These are phyloP conservation scores for Parachlorella kessleri DNA, from an alignment of 139 green algal genomes.

Conservation along the genomic window DNA sequence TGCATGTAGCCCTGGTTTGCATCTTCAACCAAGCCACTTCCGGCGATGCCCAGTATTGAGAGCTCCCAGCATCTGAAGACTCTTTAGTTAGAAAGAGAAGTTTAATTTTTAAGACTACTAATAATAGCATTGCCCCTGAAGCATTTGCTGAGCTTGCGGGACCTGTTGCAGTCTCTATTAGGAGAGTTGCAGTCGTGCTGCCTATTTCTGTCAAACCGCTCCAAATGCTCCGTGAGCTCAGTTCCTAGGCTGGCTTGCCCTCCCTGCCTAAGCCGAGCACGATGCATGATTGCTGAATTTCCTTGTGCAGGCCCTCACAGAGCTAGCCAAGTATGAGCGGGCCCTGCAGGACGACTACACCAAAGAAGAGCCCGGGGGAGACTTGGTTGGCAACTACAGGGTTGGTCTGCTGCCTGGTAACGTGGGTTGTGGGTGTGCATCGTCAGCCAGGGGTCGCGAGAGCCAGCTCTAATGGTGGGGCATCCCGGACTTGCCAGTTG, in stretches of 20 bases:
- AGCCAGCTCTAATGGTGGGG: too few relatives aligned
- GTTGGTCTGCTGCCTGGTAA: too few relatives aligned
- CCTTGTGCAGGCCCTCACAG: constrained; percentile 15
- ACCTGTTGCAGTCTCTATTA: neutral
- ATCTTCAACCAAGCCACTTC: too few relatives aligned
- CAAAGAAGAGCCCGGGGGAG: neutral
- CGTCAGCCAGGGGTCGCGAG: too few relatives aligned
- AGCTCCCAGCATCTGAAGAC: neutral
- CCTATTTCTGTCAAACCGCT: neutral
- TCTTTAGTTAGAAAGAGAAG: neutral
- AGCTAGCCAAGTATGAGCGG: constrained; percentile 18
- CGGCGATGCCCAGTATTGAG: too few relatives aligned
- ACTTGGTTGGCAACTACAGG: constrained; percentile 2
- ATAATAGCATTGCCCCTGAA: neutral
- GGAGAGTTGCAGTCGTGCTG: neutral
- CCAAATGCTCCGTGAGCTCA: neutral
- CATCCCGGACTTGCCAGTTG: too few relatives aligned
- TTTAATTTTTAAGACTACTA: neutral
- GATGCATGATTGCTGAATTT: neutral
- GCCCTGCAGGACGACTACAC: constrained; percentile 13
- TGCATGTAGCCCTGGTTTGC: too few relatives aligned
- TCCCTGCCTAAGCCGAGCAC: neutral
- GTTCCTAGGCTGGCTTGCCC: neutral
- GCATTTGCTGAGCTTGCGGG: neutral
- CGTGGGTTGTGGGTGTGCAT: too few relatives aligned